Percentiles rank a stretch among this genome's conserved stretches.
Conservation (phyloP, 176 grass and related monocot species). For the Cymbopogon citratus region DNA sequence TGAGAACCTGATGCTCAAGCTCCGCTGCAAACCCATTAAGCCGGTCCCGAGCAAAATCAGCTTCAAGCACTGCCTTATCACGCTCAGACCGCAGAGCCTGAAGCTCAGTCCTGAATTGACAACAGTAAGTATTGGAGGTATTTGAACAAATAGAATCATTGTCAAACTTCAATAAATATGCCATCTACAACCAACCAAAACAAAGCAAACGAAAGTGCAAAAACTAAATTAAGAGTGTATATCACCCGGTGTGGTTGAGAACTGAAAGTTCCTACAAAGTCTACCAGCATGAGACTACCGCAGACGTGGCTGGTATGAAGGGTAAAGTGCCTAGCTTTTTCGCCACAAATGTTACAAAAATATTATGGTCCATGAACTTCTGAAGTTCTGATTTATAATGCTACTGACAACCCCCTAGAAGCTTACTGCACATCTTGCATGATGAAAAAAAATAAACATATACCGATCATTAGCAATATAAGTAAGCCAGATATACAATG, state of each 20-base stretch:
- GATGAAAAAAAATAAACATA: conserved; percentile 26
- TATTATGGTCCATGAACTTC: background rate
- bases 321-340: background rate
- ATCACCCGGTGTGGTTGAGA: background rate
- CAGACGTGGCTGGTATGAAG: background rate
- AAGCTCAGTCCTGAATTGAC: conserved; percentile 55
- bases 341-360: background rate
- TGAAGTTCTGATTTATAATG: background rate
- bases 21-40: conserved; percentile 68
- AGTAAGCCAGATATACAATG: background rate
- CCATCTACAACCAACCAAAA: conserved; percentile 7
- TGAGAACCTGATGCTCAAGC: conserved; percentile 81
- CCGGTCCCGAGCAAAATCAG: conserved; percentile 72
- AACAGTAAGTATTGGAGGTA: conserved; percentile 2
- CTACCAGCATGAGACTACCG: background rate
- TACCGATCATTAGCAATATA: background rate
- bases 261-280: background rate
- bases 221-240: background rate
- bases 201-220: background rate
- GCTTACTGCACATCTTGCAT: background rate
- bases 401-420: background rate
- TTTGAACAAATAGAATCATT: background rate
- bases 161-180: conserved; percentile 8
- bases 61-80: conserved; percentile 77
- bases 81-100: conserved; percentile 51